A percentile compares a stretch with the other conserved stretches of the same genome.
Conservation (phyloP, 2,329 filamentous ascomycete species). For the Botryotinia globosa region DNA sequence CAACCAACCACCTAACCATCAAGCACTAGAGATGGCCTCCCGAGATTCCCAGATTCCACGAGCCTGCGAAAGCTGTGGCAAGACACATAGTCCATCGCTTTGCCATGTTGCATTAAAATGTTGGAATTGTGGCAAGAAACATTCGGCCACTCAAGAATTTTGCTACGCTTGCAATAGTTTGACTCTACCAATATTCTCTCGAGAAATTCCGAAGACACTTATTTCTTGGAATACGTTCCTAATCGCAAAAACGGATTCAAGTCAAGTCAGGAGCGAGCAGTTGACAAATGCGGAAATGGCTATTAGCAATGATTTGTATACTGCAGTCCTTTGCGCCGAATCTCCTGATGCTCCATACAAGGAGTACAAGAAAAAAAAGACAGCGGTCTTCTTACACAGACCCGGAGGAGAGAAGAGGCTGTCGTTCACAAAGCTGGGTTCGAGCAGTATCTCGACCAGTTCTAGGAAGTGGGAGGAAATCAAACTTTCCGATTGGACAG, state of each 20-base stretch:
- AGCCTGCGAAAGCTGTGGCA: rapidly evolving
- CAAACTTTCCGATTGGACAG: not conserved
- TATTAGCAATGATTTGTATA: not conserved
- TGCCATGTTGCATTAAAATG: not conserved
- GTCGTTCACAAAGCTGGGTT: not conserved
- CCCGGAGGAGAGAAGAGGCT: not conserved
- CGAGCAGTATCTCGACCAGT: rapidly evolving
- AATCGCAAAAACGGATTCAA: not conserved
- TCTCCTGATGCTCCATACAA: not conserved
- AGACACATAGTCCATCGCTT: not conserved
- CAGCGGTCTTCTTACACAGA: not conserved
- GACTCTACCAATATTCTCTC: not conserved
- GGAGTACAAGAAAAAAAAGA: too few relatives aligned
- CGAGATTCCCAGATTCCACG: not conserved
- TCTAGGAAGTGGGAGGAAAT: rapidly evolving
- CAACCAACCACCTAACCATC: not conserved
- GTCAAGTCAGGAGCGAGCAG: not conserved
- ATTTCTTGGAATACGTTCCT: not conserved
- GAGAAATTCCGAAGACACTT: rapidly evolving
- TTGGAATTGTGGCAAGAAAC: not conserved
- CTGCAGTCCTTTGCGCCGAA: not conserved
- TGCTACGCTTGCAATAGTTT: not conserved
- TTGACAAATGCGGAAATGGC: rapidly evolving
- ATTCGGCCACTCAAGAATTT: not conserved
- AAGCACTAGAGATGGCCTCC: too few relatives aligned